Evolutionary conservation across 1,284 basidiomycete genomes (phyloP).

Genomic region (Golubevia sp.): DNA sequence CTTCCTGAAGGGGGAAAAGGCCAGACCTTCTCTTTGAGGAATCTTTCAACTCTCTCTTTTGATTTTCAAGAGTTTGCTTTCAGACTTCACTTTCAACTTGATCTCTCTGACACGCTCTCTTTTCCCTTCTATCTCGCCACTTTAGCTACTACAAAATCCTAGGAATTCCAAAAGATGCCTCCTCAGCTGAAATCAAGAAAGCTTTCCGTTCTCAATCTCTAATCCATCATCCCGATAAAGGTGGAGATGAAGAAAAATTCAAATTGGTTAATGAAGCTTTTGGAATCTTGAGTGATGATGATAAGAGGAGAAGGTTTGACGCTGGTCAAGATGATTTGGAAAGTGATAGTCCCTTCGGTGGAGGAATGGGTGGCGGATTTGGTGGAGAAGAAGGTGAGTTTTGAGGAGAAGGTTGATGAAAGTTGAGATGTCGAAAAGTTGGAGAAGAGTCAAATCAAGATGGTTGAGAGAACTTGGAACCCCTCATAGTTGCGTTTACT

Average conservation of each 20-base stretch:
- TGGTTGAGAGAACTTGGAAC: too few relatives aligned
- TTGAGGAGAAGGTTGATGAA: background rate
- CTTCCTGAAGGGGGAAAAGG: too few relatives aligned
- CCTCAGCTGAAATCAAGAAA: constrained; percentile 52
- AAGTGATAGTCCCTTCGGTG: constrained; percentile 21
- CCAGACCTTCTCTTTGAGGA: too few relatives aligned
- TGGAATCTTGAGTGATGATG: constrained; percentile 42
- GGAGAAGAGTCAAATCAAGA: too few relatives aligned
- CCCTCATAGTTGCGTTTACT: too few relatives aligned
- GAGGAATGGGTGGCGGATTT: constrained; percentile 21
- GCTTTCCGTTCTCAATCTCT: constrained; percentile 25
- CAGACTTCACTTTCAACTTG: too few relatives aligned
- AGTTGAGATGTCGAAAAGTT: background rate
- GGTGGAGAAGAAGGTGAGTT: constrained; percentile 31
- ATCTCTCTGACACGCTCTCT: too few relatives aligned
- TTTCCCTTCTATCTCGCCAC: background rate
- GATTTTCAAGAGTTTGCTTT: too few relatives aligned
- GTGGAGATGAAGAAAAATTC: constrained; percentile 60
- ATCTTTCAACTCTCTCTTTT: too few relatives aligned
- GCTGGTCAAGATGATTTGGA: constrained; percentile 53
- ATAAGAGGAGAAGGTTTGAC: constrained; percentile 53
- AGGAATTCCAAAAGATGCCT: constrained; percentile 33
- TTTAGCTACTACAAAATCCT: constrained; percentile 56
- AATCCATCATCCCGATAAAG: constrained; percentile 60
- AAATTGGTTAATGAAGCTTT: constrained; percentile 58